Evolutionary conservation across 1,284 basidiomycete species (phyloP), one percentile per base, ranked within the genome.

Genomic region (Heterobasidion occidentale): DNA sequence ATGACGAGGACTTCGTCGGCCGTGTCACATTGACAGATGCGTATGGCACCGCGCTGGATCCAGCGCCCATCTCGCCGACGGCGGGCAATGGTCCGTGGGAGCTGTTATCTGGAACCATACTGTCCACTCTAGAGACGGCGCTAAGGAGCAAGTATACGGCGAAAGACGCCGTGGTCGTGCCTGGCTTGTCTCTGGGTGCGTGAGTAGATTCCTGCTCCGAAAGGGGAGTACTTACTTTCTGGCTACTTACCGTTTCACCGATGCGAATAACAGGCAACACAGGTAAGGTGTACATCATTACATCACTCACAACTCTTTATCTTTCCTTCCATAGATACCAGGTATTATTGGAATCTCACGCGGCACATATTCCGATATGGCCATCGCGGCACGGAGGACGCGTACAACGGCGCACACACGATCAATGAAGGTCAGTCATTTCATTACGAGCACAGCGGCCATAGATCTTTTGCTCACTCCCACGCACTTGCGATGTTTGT

Each of bases 11-110:
- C 11, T 57, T 64, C 20, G 69, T 68, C 45, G 75, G 77, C 36
- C 70, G 67, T 20, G 67, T 79, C 57, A 71, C 60, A 7, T 63
- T 79, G 52, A 68, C 71, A 36, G 71, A 77, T 52, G 74, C 78
- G 2, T 79, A 70, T 65, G 72, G 72, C 20, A 70, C 69, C 0
- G 72, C 70, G 14, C 70, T 83, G 12, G 77, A 81, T 57, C 81
- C 85, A 1, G 79, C 84, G 6, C 81, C 82, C 0, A 67, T 78
- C 33, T 78, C 83, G 15, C 77, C 81, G 0, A 72, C 71, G 5
- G 68, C 70, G 9, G 68, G 73, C 17, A 74, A 75, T 0, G 70
- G 61, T 1, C 74, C 80, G n/a, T 86, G 74, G 67, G 63, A 64
- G 15, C 59, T 83, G 15, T 67, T 83, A 19, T 76, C 75, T 17